Base-by-base conservation (phyloP, 495 filamentous ascomycete species). In the Hyaloscypha variabilis region DNA sequence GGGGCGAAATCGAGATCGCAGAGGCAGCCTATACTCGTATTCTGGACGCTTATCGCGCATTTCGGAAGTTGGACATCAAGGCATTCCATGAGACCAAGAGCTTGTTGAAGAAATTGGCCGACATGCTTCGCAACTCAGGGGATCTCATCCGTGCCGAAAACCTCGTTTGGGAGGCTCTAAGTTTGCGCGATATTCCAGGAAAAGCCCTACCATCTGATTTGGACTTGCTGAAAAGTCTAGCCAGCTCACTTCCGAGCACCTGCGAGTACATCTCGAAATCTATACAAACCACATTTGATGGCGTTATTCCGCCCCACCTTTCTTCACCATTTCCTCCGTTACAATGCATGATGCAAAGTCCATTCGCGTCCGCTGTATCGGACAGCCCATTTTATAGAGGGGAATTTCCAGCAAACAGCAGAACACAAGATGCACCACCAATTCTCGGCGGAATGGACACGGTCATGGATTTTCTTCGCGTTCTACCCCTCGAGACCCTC, bases 341-440 rank as follows among this genome's bases (percentile, higher is more conserved):
- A 14, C 57, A 59, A 17, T 6, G 30, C 8, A 59, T 59, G 31
- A 59, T 59, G 34, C 29, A 59, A 24, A 59, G 57, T 24, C 4
- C 21, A 2, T 59, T 34, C 24, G 57, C 57, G 13, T 39, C 57
- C 11, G 24, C 6, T 3, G 34, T 46, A 25, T n/a, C 30, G 23
- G 57, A 34, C 29, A 59, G 34, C 34, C 28, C 34, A 6, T 59
- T 59, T 46, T 34, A 59, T 10, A 46, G 1, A 24, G 21, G 31
- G 14, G 2, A 10, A 3, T 39, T 36, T n/a, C 17, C 31, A 31
- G 31, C 23, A 24, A 25, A 3, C 2, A 24, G 21, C 23, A 23
- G 3, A 21, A 8, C n/a, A 23, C 21, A 5, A 6, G 4, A 54
- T 28, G 51, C 6, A 6, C 31, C 30, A 36, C n/a, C 30, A 36